Percentiles rank a stretch among this genome's conserved stretches.
These are phyloP conservation scores for Aspergillus ochraceus DNA, from an alignment of 2,329 filamentous ascomycete genomes.

Conservation along the genomic window DNA sequence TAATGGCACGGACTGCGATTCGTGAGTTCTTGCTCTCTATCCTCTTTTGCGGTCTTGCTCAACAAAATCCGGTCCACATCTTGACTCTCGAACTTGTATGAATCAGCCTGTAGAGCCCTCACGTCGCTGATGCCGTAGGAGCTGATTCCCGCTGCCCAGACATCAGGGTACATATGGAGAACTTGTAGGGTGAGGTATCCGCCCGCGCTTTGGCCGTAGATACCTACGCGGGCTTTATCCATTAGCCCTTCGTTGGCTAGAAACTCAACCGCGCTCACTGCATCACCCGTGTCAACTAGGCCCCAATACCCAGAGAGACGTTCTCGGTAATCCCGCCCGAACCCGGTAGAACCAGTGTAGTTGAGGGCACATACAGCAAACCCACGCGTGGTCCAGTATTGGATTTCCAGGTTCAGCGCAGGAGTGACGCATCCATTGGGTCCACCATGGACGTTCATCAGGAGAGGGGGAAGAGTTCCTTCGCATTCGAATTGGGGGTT, in stretches of 20 bases:
- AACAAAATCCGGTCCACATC: conserved; percentile 52
- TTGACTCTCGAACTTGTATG: conserved; percentile 58
- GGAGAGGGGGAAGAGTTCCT: conserved; percentile 48
- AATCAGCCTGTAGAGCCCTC: conserved; percentile 46
- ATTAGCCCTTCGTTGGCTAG: neutral
- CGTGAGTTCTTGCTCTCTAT: conserved; percentile 44
- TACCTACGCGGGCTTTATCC: conserved; percentile 40
- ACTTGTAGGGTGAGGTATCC: conserved; percentile 56
- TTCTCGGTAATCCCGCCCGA: conserved; percentile 53
- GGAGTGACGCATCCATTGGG: conserved; percentile 48
- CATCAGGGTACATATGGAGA: conserved; percentile 47
- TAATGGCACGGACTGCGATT: conserved; percentile 53
- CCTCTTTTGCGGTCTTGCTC: conserved; percentile 34
- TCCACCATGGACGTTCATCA: conserved; percentile 54
- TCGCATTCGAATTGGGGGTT: conserved; percentile 47
- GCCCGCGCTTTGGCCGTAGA: conserved; percentile 54
- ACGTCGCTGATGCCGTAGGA: conserved; percentile 55
- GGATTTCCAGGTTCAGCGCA: conserved; percentile 47
- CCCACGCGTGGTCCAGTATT: conserved; percentile 57
- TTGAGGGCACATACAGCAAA: conserved; percentile 55
- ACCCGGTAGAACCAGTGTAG: conserved; percentile 54
- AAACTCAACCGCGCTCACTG: neutral
- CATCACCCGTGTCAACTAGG: conserved; percentile 52
- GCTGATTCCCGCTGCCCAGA: conserved; percentile 53
- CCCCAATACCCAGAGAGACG: conserved; percentile 54